Conservation (phyloP, 176 grass and related monocot genomes). For the Eleusine indica region DNA sequence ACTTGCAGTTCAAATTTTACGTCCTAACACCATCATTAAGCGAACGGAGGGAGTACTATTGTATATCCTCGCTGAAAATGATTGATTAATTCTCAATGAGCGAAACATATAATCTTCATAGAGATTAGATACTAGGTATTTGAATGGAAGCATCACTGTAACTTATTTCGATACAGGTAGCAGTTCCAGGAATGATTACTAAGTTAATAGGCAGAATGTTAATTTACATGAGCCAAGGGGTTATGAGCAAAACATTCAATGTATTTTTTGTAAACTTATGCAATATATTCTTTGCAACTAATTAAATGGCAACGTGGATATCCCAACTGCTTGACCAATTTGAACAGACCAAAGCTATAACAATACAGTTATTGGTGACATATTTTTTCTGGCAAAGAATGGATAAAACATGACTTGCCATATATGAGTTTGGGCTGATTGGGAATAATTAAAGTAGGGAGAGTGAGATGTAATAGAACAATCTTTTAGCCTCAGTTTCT, state of each 20-base stretch:
- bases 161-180: background rate
- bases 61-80: background rate
- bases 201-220: background rate
- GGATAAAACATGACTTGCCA: background rate
- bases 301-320: background rate
- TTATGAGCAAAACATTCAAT: slow-evolving; percentile 5
- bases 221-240: background rate
- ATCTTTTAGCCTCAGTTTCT: too few relatives aligned
- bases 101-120: background rate
- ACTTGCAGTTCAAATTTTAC: too few relatives aligned
- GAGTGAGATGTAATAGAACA: background rate
- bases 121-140: slow-evolving; percentile 5
- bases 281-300: background rate
- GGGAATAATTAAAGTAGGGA: background rate
- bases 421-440: background rate
- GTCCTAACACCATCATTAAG: too few relatives aligned
- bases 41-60: too few relatives aligned
- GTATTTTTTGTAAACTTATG: background rate
- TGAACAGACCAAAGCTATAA: background rate
- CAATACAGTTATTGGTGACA: background rate
- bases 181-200: background rate
- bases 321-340: background rate
- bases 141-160: background rate
- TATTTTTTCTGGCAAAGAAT: background rate
- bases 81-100: background rate